A percentile compares a stretch with the other conserved stretches of the same genome.
Evolutionary conservation across 306 rosid species (phyloP).

Genomic region (Comarum palustre): DNA sequence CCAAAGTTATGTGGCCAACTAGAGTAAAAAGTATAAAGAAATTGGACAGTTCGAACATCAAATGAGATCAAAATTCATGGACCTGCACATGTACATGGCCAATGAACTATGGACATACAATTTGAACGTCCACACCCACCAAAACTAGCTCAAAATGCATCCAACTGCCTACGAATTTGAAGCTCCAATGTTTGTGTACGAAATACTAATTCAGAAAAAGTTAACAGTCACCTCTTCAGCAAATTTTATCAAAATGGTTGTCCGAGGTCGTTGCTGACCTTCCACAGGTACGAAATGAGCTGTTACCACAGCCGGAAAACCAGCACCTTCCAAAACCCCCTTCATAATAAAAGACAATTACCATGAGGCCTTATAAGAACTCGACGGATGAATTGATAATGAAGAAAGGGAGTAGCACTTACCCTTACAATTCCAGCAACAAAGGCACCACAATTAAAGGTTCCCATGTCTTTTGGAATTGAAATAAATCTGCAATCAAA

Average conservation of each 20-base stretch:
- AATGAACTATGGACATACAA: background rate
- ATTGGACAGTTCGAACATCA: background rate
- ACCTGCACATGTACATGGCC: background rate
- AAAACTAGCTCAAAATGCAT: background rate
- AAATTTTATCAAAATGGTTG: conserved; percentile 93
- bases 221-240: conserved; percentile 69
- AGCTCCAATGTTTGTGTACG: background rate
- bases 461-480: conserved; percentile 98
- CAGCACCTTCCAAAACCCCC: conserved; percentile 92
- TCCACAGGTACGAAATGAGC: conserved; percentile 99
- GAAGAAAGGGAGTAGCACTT: conserved; percentile 26
- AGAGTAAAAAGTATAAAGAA: background rate
- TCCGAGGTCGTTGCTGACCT: conserved; percentile 92
- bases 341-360: conserved; percentile 35
- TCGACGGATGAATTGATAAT: conserved; percentile 9
- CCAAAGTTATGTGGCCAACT: background rate
- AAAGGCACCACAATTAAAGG: conserved; percentile 95
- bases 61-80: background rate
- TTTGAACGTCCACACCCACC: background rate
- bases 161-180: background rate
- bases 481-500: conserved; percentile 72
- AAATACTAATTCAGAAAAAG: background rate
- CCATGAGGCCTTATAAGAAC: conserved; percentile 27
- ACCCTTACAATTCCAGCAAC: conserved; percentile 98
- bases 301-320: conserved; percentile 97